Conservation (phyloP, 2,329 filamentous ascomycete species). For the Ophiostoma sp. region DNA sequence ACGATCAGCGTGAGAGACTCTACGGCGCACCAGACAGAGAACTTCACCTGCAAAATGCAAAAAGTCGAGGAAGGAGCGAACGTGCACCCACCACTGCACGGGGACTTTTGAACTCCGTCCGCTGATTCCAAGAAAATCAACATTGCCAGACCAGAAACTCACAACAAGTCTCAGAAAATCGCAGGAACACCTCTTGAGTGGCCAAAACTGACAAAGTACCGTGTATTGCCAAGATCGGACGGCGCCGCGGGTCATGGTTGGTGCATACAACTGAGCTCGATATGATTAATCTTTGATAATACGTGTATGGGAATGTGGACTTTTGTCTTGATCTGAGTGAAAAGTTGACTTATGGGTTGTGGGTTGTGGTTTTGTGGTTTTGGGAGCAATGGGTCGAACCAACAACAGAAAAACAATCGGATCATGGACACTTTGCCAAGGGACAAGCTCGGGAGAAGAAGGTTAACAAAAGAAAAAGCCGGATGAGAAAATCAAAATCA, state of each 20-base stretch:
- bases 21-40: slow-evolving; percentile 14
- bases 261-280: not conserved
- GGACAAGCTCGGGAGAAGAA: not conserved
- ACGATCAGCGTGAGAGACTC: slow-evolving; percentile 13
- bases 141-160: not conserved
- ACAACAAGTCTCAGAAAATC: not conserved
- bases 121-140: slow-evolving; percentile 15
- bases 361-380: not conserved
- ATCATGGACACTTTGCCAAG: not conserved
- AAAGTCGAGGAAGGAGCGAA: too few species aligned
- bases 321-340: not conserved
- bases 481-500: not conserved
- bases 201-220: slow-evolving; percentile 2
- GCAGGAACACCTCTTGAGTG: not conserved
- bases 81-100: not conserved
- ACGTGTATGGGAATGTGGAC: not conserved
- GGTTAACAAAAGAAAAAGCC: not conserved
- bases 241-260: not conserved
- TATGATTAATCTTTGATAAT: not conserved
- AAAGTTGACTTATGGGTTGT: not conserved
- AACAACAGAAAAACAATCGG: not conserved
- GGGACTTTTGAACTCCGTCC: not conserved
- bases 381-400: not conserved
- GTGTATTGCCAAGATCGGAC: slow-evolving; percentile 2
- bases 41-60: not conserved